Evolutionary conservation across 2,329 filamentous ascomycete species (phyloP).

Genomic region (Diplodia mutila): DNA sequence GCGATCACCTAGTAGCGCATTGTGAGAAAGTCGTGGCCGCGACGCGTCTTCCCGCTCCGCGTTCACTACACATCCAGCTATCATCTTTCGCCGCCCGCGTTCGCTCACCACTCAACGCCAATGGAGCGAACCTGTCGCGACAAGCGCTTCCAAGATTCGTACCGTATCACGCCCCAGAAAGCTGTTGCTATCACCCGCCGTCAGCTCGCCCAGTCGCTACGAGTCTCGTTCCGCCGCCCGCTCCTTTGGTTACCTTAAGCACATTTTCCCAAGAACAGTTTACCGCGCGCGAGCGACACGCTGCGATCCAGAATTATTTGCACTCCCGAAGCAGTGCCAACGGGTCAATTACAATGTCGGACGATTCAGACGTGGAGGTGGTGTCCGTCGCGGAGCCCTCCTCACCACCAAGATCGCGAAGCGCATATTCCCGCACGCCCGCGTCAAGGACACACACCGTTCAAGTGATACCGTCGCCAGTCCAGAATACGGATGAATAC

Average conservation of each 20-base stretch:
- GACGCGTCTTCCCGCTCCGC: constrained; percentile 11
- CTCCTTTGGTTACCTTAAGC: not conserved
- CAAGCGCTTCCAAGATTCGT: not conserved
- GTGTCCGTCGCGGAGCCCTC: not conserved
- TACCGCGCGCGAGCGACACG: too few species aligned
- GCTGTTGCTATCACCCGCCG: too few species aligned
- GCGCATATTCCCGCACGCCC: not conserved
- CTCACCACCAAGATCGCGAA: not conserved
- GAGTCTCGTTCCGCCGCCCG: not conserved
- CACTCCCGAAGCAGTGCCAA: not conserved
- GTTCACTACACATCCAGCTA: not conserved
- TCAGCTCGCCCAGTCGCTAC: not conserved
- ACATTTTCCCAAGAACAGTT: not conserved
- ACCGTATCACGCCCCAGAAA: too few species aligned
- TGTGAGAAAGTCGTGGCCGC: constrained; percentile 6
- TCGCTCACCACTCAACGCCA: not conserved
- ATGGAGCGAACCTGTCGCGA: not conserved
- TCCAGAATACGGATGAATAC: constrained; percentile 38
- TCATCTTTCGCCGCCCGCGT: not conserved
- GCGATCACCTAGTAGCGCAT: not conserved
- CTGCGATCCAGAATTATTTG: not conserved
- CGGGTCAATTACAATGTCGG: not conserved
- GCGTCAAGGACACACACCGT: not conserved
- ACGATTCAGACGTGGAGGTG: constrained; percentile 3
- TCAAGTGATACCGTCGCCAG: constrained; percentile 4